These are phyloP conservation scores for Filobasidium floriforme DNA, from an alignment of 768 basidiomycete species.

Conservation along the genomic window DNA sequence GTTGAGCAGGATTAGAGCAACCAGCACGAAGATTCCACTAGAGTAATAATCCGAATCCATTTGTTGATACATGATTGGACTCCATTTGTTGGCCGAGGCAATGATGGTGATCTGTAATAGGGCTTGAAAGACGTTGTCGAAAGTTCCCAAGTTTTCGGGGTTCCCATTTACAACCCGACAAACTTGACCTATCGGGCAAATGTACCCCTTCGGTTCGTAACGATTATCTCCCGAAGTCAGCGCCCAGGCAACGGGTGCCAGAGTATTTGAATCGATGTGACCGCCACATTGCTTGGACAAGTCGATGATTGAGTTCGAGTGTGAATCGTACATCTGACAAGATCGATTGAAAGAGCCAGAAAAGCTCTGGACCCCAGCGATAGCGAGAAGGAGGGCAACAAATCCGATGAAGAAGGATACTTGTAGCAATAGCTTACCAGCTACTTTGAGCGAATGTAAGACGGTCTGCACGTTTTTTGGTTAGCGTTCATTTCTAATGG, in stretches of 20 bases:
- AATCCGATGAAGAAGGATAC: slow-evolving; percentile 89
- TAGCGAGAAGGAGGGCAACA: slow-evolving; percentile 78
- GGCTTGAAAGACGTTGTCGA: slow-evolving; percentile 78
- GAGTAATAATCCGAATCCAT: slow-evolving; percentile 84
- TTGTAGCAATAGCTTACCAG: slow-evolving; percentile 76
- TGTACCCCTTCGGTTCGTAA: slow-evolving; percentile 63
- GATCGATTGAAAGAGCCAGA: slow-evolving; percentile 63
- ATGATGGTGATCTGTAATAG: slow-evolving; percentile 77
- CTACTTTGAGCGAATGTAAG: slow-evolving; percentile 83
- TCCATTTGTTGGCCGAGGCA: slow-evolving; percentile 54
- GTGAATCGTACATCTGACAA: slow-evolving; percentile 43
- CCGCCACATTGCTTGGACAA: slow-evolving; percentile 69
- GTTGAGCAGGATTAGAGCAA: slow-evolving; percentile 75
- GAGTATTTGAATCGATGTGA: slow-evolving; percentile 57
- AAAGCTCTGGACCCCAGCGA: slow-evolving; percentile 92
- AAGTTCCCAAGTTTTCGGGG: slow-evolving; percentile 63
- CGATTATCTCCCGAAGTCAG: slow-evolving; percentile 45
- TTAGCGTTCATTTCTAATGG: background rate
- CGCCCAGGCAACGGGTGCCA: slow-evolving; percentile 51
- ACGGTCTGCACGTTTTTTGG: slow-evolving; percentile 55
- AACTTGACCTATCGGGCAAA: slow-evolving; percentile 77
- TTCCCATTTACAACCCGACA: slow-evolving; percentile 57
- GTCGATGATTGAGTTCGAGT: slow-evolving; percentile 32
- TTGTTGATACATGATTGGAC: slow-evolving; percentile 69
- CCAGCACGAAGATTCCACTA: slow-evolving; percentile 80